These are phyloP conservation scores for Phytopythium montanum DNA, from an alignment of 352 stramenopile genomes.

Conservation along the genomic window DNA sequence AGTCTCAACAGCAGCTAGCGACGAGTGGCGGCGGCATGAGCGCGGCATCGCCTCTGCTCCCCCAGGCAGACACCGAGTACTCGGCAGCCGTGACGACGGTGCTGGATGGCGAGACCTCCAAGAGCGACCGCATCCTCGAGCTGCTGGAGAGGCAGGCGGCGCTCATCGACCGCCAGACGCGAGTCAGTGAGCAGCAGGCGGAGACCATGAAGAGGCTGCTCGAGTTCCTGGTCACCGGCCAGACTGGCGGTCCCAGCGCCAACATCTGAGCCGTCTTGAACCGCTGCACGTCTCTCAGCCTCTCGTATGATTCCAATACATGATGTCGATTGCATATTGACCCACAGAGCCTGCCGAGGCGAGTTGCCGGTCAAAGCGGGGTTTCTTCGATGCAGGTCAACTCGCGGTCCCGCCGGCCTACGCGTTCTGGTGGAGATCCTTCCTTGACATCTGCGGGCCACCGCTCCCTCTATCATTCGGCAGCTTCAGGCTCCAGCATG, in stretches of 20 bases:
- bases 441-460: too few relatives aligned
- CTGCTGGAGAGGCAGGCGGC: conserved; percentile 31
- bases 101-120: conserved; percentile 2
- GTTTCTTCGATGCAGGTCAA: too few relatives aligned
- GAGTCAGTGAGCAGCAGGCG: conserved; percentile 30
- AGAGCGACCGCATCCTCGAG: conserved; percentile 30
- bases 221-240: conserved; percentile 12
- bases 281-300: not conserved
- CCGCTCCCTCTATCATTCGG: too few relatives aligned
- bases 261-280: not conserved
- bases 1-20: conserved; percentile 23
- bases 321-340: too few relatives aligned
- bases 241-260: not conserved
- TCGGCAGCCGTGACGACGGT: not conserved
- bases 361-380: too few relatives aligned
- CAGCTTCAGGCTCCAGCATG: too few relatives aligned
- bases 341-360: too few relatives aligned
- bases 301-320: too few relatives aligned
- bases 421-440: too few relatives aligned
- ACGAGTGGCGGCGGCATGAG: conserved; percentile 8
- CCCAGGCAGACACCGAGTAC: not conserved
- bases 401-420: too few relatives aligned
- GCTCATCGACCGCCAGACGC: conserved; percentile 34
- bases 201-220: conserved; percentile 32
- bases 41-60: not conserved